Conservation (phyloP, 148 eudicot species). For the Limonium bicolor region DNA sequence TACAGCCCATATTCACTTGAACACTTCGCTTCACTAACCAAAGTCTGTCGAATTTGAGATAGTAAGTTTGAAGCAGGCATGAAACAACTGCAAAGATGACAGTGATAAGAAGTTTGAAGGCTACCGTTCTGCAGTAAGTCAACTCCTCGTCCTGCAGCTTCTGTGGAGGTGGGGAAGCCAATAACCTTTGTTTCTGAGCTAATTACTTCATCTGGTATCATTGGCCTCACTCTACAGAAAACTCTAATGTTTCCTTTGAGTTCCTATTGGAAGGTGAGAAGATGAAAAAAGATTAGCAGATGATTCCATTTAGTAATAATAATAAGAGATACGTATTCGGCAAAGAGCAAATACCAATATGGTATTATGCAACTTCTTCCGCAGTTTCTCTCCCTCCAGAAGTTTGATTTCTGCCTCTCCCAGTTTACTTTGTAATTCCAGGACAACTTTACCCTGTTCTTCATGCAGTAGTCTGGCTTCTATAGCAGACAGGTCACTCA, state of each 20-base stretch:
- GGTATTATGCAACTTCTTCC: slow-evolving; percentile 91
- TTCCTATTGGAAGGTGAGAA: slow-evolving; percentile 62
- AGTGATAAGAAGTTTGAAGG: too few species aligned
- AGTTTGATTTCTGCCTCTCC: slow-evolving; percentile 73
- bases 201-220: slow-evolving; percentile 54
- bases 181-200: slow-evolving; percentile 43
- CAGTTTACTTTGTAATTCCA: slow-evolving; percentile 55
- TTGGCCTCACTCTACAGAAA: slow-evolving; percentile 89
- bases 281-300: too few species aligned
- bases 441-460: slow-evolving; percentile 43
- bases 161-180: slow-evolving; percentile 54
- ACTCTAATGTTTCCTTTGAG: slow-evolving; percentile 97
- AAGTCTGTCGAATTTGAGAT: too few species aligned
- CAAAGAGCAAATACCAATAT: slow-evolving; percentile 50
- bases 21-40: too few species aligned
- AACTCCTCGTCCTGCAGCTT: slow-evolving; percentile 69
- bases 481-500: slow-evolving; percentile 50
- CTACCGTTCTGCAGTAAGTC: slow-evolving; percentile 84
- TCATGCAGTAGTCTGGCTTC: slow-evolving; percentile 61
- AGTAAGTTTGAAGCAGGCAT: too few species aligned
- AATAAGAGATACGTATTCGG: too few species aligned
- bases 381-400: slow-evolving; percentile 80
- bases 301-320: too few species aligned
- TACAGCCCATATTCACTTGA: too few species aligned
- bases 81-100: too few species aligned